phyloP scores from a whole-genome alignment of 225 moss, liverwort and hornwort genomes.

The Anthoceros angustus region DNA sequence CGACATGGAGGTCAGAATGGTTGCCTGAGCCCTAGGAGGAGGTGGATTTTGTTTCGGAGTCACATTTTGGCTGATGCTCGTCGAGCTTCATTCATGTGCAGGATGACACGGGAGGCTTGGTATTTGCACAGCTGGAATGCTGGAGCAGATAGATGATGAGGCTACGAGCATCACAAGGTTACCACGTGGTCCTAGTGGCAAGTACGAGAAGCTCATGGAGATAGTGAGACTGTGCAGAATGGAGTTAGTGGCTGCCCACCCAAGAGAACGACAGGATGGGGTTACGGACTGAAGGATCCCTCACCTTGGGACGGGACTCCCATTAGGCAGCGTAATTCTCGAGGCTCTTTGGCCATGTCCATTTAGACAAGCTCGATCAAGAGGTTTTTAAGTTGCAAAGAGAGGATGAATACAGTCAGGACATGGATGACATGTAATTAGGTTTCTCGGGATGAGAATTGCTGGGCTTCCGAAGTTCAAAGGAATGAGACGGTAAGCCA shows the following conservation, averaged over 20 bases:
- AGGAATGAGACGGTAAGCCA: no score
- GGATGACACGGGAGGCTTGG: not conserved
- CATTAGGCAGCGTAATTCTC: not conserved
- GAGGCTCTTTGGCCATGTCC: not conserved
- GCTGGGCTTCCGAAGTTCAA: conserved; percentile 25
- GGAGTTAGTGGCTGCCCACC: not conserved
- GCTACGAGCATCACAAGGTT: not conserved
- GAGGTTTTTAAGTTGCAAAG: not conserved
- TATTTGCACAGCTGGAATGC: not conserved
- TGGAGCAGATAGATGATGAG: not conserved
- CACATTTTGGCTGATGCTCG: not conserved
- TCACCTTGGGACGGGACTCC: not conserved
- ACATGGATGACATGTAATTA: conserved; percentile 1
- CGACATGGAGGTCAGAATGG: not conserved
- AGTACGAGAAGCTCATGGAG: not conserved
- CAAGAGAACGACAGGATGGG: not conserved
- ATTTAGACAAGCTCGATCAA: not conserved
- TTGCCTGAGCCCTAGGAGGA: not conserved
- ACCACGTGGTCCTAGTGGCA: not conserved
- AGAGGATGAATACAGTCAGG: not conserved
- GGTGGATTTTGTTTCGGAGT: not conserved
- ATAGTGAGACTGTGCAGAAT: not conserved
- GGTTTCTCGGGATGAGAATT: conserved; percentile 35
- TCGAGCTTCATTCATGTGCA: not conserved
- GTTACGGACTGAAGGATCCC: not conserved